Evolutionary conservation across 495 filamentous ascomycete genomes (phyloP).

Genomic region (Tetracladium setigerum): DNA sequence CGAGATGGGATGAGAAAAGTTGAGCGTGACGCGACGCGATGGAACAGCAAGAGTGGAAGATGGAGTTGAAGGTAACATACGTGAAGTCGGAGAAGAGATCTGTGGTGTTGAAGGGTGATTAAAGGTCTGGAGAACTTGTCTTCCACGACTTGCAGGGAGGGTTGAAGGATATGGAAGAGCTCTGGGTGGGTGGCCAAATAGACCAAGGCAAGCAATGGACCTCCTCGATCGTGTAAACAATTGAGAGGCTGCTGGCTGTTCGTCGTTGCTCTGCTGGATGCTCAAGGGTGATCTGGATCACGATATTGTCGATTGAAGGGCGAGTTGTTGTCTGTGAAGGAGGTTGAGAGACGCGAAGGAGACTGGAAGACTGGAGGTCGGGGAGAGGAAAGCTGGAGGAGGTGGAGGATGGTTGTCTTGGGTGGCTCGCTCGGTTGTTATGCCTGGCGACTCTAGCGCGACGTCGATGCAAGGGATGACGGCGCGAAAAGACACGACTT

Average conservation of each 20-base stretch:
- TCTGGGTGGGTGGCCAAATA: not conserved
- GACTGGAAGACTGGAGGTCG: not conserved
- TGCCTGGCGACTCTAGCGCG: slow-evolving; percentile 20
- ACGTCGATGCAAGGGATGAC: slow-evolving; percentile 10
- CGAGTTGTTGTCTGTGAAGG: slow-evolving; percentile 11
- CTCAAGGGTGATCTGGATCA: too few species aligned
- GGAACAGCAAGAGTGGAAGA: not conserved
- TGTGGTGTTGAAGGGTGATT: not conserved
- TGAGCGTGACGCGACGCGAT: slow-evolving; percentile 12
- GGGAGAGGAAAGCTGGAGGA: slow-evolving; percentile 7
- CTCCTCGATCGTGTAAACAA: not conserved
- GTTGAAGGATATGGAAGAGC: not conserved
- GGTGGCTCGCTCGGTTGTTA: slow-evolving; percentile 16
- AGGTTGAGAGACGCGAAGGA: slow-evolving; percentile 8
- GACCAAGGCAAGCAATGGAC: not conserved
- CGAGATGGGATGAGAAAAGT: slow-evolving; percentile 5
- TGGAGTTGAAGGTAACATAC: slow-evolving; percentile 11
- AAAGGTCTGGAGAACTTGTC: too few species aligned
- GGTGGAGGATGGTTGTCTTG: not conserved
- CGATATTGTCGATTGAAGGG: not conserved
- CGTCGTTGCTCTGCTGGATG: not conserved
- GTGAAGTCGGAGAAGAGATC: slow-evolving; percentile 3
- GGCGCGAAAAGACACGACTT: not conserved
- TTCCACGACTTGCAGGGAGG: not conserved
- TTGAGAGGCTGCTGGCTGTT: not conserved